Conservation (phyloP, 1,284 basidiomycete species). For the Phylloboletellus chloephorus region DNA sequence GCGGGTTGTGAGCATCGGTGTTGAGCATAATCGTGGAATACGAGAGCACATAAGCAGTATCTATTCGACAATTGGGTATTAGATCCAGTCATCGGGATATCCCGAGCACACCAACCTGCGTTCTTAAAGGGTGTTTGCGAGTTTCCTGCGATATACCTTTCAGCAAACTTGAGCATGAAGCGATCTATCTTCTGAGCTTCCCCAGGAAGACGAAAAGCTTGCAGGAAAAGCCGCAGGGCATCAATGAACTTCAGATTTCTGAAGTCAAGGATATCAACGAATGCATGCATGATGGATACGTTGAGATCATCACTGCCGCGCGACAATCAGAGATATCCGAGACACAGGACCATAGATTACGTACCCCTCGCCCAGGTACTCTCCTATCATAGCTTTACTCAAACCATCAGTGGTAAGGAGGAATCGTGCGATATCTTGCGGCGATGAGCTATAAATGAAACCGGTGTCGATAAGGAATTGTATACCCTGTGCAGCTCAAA, state of each 20-base stretch:
- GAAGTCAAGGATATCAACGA: slow-evolving; percentile 89
- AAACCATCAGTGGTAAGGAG: slow-evolving; percentile 88
- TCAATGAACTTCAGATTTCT: slow-evolving; percentile 77
- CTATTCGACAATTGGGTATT: slow-evolving; percentile 35
- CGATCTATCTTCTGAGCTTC: slow-evolving; percentile 97
- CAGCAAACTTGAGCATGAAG: slow-evolving; percentile 98
- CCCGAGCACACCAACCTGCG: slow-evolving; percentile 46
- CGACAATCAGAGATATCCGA: slow-evolving; percentile 9
- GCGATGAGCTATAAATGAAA: slow-evolving; percentile 75
- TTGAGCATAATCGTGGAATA: slow-evolving; percentile 94
- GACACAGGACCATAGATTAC: slow-evolving; percentile 25
- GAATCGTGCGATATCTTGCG: slow-evolving; percentile 84
- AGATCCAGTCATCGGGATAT: slow-evolving; percentile 9
- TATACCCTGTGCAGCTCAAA: slow-evolving; percentile 58
- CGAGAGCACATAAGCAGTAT: slow-evolving; percentile 89
- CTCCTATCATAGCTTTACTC: slow-evolving; percentile 94
- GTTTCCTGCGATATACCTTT: slow-evolving; percentile 88
- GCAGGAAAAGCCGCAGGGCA: slow-evolving; percentile 82
- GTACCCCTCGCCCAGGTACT: slow-evolving; percentile 95
- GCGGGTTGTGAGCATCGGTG: slow-evolving; percentile 92
- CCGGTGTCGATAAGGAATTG: slow-evolving; percentile 86
- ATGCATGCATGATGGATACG: slow-evolving; percentile 92
- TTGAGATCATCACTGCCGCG: slow-evolving; percentile 73
- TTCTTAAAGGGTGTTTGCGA: slow-evolving; percentile 77
- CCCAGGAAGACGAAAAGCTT: slow-evolving; percentile 92